Base-by-base conservation (phyloP, 345 rosid species). In the Arabis alpina region DNA sequence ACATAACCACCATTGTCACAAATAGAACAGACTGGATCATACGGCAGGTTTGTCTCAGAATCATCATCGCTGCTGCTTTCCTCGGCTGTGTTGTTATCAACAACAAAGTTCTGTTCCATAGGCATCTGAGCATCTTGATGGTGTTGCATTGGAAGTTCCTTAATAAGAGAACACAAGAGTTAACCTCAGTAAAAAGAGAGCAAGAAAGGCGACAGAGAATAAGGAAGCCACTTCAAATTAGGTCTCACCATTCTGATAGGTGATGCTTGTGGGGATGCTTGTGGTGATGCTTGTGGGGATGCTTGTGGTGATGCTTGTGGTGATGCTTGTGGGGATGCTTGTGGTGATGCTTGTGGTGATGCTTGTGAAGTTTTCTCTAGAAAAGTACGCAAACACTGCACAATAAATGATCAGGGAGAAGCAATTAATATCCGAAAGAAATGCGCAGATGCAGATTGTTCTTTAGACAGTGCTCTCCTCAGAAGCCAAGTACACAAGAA, bases 1-100 rank as follows among this genome's bases (percentile, higher is more conserved):
- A 88, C 15, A 11, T 67, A 23, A 42, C 97, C 97, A 34, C 92
- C 97, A 71, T 90, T 80, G 47, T 90, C 92, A 57, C 97, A 90
- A 51, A 90, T 72, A 14, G 89, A 78, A 74, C 97, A 90, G 19
- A 85, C 85, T 19, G 87, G 73, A 61, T 87, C 90, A 79, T 61
- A 67, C 60, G 28, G 81, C 54, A 43, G 64, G 42, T 30, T 73
- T 37, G 34, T 4, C 37, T 69, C 71, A 57, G 56, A 69, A 45
- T 58, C 65, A 19, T 55, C 68, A 39, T 59, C 66, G n/a, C 79
- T 77, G 32, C 64, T 76, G 14, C 66, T 73, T 61, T 65, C 73
- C 54, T 50, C 74, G 68, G 76, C 76, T 50, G 39, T 71, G 48
- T 16, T 70, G 68, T 76, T 64, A 65, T 80, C 79, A 64, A 64